Evolutionary conservation across 768 basidiomycete genomes (phyloP).

Genomic region (Baorangia bicolor): DNA sequence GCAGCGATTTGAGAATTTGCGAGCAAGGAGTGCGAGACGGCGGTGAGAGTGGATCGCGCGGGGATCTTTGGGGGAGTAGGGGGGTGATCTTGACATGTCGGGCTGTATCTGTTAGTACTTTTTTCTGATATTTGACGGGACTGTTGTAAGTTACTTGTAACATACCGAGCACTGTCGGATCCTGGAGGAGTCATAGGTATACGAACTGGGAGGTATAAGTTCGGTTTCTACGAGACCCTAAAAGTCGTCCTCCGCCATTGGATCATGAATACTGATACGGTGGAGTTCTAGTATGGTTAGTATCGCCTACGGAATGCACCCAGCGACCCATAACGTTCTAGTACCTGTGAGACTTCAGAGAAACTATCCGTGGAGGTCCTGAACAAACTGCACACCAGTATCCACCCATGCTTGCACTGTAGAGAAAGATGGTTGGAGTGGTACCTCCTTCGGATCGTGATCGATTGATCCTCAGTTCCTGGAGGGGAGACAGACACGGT

Average conservation of each 20-base stretch:
- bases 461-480: neutral
- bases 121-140: neutral
- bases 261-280: neutral
- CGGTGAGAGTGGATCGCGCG: conserved; percentile 9
- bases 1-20: conserved; percentile 53
- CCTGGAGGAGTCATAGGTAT: too few species aligned
- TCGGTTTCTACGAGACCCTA: too few species aligned
- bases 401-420: neutral
- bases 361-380: neutral
- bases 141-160: conserved; percentile 1
- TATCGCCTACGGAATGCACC: neutral
- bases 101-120: neutral
- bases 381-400: neutral
- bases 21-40: conserved; percentile 31
- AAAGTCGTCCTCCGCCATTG: neutral
- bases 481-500: too few species aligned
- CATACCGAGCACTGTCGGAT: neutral
- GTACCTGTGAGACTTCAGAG: neutral
- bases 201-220: too few species aligned
- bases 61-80: neutral
- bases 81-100: conserved; percentile 8
- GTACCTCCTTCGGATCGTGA: neutral
- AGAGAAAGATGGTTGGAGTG: neutral
- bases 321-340: neutral
- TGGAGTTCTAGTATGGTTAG: neutral